Evolutionary conservation across 208 protist species (phyloP).

Genomic region (Wallacemonas sp.): DNA sequence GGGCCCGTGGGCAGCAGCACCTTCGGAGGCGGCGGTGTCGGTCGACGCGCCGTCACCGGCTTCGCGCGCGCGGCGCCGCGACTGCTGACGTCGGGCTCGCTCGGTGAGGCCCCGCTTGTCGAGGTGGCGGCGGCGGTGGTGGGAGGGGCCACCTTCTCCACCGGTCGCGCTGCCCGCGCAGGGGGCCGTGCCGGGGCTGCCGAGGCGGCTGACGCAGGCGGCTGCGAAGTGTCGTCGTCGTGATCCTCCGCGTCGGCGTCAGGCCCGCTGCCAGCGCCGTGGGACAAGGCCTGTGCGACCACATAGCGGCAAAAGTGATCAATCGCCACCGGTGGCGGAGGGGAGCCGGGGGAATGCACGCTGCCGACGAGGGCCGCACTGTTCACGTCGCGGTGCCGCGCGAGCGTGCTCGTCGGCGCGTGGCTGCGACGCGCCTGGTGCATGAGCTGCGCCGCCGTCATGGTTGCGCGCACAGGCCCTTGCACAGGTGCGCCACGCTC

Average conservation of each 20-base stretch:
- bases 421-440: neutral
- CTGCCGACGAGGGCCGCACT: neutral
- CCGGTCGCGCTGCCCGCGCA: neutral
- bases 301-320: slow-evolving; percentile 71
- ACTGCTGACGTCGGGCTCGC: neutral
- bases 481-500: neutral
- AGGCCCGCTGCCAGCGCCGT: too few species aligned
- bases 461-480: slow-evolving; percentile 17
- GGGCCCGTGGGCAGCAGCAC: neutral
- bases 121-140: neutral
- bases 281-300: slow-evolving; percentile 19
- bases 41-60: neutral
- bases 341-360: slow-evolving; percentile 5
- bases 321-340: slow-evolving; percentile 44
- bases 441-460: neutral
- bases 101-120: neutral
- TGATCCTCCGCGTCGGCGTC: neutral
- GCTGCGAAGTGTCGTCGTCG: neutral
- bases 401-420: neutral
- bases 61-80: neutral
- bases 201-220: neutral
- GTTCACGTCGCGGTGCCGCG: too few species aligned
- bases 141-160: neutral
- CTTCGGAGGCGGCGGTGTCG: slow-evolving; percentile 1
- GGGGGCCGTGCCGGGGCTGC: neutral